Evolutionary conservation across 140 eudicot genomes (phyloP).

Genomic region (Stevia rebaudiana): DNA sequence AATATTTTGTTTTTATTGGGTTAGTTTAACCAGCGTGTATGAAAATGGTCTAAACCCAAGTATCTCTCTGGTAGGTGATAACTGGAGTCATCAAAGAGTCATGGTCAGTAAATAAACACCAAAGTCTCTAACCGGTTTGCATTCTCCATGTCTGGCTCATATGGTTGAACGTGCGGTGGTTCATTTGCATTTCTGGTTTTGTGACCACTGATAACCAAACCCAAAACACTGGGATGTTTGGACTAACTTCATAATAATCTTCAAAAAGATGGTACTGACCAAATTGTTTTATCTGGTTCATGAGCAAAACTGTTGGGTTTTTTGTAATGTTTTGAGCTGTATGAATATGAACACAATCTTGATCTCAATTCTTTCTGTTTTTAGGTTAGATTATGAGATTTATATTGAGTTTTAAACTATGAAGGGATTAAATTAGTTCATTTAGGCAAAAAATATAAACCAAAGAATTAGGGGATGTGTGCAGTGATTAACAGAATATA

Average conservation of each 20-base stretch:
- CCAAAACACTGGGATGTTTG: neutral
- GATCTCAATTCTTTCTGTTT: neutral
- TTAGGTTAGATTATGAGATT: neutral
- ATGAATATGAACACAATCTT: neutral
- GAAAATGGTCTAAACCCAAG: neutral
- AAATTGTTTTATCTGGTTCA: neutral
- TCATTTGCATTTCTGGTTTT: neutral
- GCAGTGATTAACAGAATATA: slow-evolving; percentile 7
- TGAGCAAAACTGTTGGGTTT: neutral
- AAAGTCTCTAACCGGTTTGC: slow-evolving; percentile 4
- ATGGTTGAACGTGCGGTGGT: neutral
- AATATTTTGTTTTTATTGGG: neutral
- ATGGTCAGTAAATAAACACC: slow-evolving; percentile 20
- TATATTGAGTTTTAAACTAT: neutral
- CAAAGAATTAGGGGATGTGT: neutral
- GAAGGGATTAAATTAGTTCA: neutral
- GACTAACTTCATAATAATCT: slow-evolving; percentile 11
- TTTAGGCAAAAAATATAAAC: neutral
- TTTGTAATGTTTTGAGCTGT: neutral
- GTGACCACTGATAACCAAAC: neutral
- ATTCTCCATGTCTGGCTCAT: neutral
- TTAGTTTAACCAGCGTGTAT: neutral
- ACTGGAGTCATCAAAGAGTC: slow-evolving; percentile 12
- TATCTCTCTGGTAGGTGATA: slow-evolving; percentile 13
- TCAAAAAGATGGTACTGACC: slow-evolving; percentile 3